phyloP scores from a whole-genome alignment of 192 early-diverging fungal species.

The Phycomyces blakesleeanus region DNA sequence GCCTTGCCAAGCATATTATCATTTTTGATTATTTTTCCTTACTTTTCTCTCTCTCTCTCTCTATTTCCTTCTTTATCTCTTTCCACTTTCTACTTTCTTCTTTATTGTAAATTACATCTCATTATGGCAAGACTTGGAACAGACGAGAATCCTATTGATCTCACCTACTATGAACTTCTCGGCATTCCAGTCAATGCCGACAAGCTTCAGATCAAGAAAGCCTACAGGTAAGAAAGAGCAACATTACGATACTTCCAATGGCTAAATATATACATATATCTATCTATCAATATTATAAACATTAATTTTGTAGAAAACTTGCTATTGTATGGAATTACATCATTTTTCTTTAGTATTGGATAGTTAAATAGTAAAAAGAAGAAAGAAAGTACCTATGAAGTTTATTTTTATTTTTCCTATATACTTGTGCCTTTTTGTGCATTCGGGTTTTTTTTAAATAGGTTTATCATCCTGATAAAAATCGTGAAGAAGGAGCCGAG shows the following conservation, averaged over 20 bases:
- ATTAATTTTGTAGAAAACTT: conserved; percentile 39
- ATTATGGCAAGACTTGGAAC: conserved; percentile 33
- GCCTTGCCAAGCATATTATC: neutral
- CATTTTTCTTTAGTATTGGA: too few relatives aligned
- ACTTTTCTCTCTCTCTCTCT: conserved; percentile 2
- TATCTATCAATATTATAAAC: too few relatives aligned
- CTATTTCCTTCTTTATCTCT: too few relatives aligned
- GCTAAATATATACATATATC: neutral
- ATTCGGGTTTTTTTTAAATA: conserved; percentile 14
- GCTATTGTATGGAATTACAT: conserved; percentile 26
- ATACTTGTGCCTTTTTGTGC: neutral
- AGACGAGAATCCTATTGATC: conserved; percentile 37
- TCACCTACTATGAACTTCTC: conserved; percentile 33
- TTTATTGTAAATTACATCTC: neutral
- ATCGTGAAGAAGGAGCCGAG: conserved; percentile 63
- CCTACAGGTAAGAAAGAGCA: conserved; percentile 30
- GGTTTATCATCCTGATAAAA: conserved; percentile 42
- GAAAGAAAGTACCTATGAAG: too few relatives aligned
- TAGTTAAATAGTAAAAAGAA: too few relatives aligned
- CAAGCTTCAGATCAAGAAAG: conserved; percentile 32
- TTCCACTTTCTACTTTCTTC: too few relatives aligned
- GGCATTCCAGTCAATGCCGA: conserved; percentile 25
- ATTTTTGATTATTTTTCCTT: conserved; percentile 4
- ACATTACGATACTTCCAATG: neutral
- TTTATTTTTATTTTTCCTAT: neutral